A percentile compares a stretch with the other conserved stretches of the same genome.
These are phyloP conservation scores for Cicer yamashitae DNA, from an alignment of 306 rosid species.

Conservation along the genomic window DNA sequence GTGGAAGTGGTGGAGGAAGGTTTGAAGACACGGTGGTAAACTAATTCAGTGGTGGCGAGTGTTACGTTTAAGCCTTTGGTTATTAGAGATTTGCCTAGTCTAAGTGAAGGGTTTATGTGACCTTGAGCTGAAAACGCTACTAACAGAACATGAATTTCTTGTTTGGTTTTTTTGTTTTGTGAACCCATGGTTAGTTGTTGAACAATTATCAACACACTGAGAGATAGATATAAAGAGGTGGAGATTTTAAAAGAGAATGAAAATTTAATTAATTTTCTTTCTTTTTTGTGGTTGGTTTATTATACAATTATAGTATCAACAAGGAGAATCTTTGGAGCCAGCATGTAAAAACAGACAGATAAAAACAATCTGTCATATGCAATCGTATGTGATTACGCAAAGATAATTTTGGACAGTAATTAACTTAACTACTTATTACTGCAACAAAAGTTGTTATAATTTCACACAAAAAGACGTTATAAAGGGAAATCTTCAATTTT, in stretches of 20 bases:
- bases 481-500: too few species aligned
- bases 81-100: constrained; percentile 47
- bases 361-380: neutral
- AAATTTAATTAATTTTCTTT: too few species aligned
- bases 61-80: constrained; percentile 57
- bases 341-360: neutral
- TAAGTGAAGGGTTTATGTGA: constrained; percentile 59
- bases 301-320: too few species aligned
- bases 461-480: too few species aligned
- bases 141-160: constrained; percentile 51
- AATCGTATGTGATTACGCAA: neutral
- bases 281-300: too few species aligned
- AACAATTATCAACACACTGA: too few species aligned
- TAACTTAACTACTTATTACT: neutral
- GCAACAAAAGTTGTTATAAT: too few species aligned
- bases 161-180: neutral
- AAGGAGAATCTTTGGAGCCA: neutral
- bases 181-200: constrained; percentile 34
- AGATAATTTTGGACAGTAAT: neutral
- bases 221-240: too few species aligned
- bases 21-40: constrained; percentile 51
- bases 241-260: too few species aligned
- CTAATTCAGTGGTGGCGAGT: constrained; percentile 59
- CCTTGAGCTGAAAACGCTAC: constrained; percentile 63
- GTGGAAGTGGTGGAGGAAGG: constrained; percentile 4